Base-by-base conservation (phyloP, 257 asterid genomes). In the Gentiana macrophylla region DNA sequence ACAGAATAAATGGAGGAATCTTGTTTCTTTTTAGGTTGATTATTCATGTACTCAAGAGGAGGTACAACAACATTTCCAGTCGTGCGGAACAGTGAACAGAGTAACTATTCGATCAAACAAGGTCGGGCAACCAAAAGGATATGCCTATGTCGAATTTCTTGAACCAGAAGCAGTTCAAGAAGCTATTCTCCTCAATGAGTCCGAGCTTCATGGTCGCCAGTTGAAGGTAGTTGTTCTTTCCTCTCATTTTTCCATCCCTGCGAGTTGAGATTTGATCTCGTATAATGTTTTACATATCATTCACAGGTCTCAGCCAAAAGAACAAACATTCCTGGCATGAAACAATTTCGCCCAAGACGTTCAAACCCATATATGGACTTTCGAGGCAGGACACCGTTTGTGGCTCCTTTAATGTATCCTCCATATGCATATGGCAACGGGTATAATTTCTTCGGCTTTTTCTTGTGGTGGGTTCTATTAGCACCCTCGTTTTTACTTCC, bases 191-290 rank as follows among this genome's bases (percentile, higher is more conserved):
- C 78, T 86, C 44, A 80, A 83, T 67, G 94, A 83, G 60, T 77
- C 90, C 35, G 90, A 86, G 76, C 94, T 86, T 63, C 95, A 86
- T 50, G 90, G 94, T 33, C 93, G 94, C 56, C 94, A 77, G 51
- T 67, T 83, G 74, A 86, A 86, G 84, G 24, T 24, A 15, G 32
- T 34, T 32, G 15, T 33, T 50, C 55, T 55, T 56, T 8, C 34
- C 32, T 12, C 3, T 4, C 8, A 32, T 10, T 32, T 32, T 12
- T 24, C 41, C 33, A 4, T 37, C 35, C 36, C 8, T 37, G 12
- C 3, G 24, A 43, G 33, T 56, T 5, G 45, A 24, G 48, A 32
- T 38, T 50, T 52, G 41, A 46, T 50, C 4, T 52, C 55, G 32
- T 50, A 5, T 4, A 5, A 15, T 15, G 12, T n/a, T 34, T 35